These are phyloP conservation scores for Scutellospora calospora DNA, from an alignment of 371 early-diverging fungal genomes.

Conservation along the genomic window DNA sequence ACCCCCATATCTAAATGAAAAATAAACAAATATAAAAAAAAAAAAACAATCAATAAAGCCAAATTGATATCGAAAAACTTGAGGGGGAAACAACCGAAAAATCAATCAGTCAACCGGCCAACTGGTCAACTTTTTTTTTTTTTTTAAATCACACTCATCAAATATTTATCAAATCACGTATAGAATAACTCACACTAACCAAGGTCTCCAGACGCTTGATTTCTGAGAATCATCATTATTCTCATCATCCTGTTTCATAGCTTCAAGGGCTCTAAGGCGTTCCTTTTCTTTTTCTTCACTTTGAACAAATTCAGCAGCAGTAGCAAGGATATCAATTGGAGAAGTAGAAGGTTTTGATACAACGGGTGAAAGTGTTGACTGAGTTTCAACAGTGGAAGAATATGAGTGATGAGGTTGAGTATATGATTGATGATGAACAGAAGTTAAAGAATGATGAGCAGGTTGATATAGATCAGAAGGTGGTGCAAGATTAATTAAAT, in stretches of 20 bases:
- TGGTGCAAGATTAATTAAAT: not conserved
- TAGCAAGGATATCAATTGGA: slow-evolving; percentile 33
- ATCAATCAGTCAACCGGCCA: not conserved
- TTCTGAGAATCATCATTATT: not conserved
- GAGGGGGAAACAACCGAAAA: not conserved
- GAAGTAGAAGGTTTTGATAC: not conserved
- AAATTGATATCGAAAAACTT: not conserved
- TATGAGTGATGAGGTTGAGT: not conserved
- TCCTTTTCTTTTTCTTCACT: slow-evolving; percentile 36
- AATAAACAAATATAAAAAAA: not conserved
- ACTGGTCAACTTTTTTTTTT: not conserved
- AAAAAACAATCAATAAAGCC: not conserved
- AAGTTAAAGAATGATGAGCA: not conserved
- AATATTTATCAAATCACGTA: not conserved
- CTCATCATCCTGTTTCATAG: not conserved
- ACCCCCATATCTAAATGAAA: not conserved
- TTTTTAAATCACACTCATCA: not conserved
- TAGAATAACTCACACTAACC: slow-evolving; percentile 21
- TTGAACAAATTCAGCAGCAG: slow-evolving; percentile 33
- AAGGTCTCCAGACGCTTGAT: slow-evolving; percentile 35
- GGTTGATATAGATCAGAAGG: not conserved
- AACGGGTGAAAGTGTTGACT: too few species aligned
- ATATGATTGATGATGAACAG: not conserved
- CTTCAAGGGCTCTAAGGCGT: not conserved
- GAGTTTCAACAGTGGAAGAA: not conserved